A percentile compares a stretch with the other conserved stretches of the same genome.
These are phyloP conservation scores for Mycena maculata DNA, from an alignment of 768 basidiomycete genomes.

Conservation along the genomic window DNA sequence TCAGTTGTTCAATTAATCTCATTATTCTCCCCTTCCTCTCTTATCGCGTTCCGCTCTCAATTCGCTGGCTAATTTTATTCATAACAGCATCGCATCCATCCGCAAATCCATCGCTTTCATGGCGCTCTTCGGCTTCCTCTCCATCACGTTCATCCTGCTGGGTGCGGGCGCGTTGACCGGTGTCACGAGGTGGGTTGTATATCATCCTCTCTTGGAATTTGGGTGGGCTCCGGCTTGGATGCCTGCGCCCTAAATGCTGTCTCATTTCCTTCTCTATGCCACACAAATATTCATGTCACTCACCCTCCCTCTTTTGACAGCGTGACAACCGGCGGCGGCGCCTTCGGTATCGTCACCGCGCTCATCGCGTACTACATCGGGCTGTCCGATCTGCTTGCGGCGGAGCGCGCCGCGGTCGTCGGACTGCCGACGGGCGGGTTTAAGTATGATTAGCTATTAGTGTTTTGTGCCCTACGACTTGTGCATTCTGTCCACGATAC, in stretches of 20 bases:
- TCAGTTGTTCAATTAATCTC: too few species aligned
- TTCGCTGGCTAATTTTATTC: not conserved
- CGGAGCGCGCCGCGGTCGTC: slow-evolving; percentile 43
- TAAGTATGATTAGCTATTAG: slow-evolving; percentile 32
- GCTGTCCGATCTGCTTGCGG: slow-evolving; percentile 44
- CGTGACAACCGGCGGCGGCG: slow-evolving; percentile 42
- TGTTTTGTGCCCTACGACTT: too few species aligned
- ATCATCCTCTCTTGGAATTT: not conserved
- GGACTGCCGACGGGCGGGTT: slow-evolving; percentile 44
- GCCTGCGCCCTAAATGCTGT: too few species aligned
- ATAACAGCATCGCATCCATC: slow-evolving; percentile 34
- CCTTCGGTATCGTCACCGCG: slow-evolving; percentile 46
- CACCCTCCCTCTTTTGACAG: slow-evolving; percentile 18
- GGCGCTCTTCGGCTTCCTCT: slow-evolving; percentile 34
- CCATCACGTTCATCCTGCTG: slow-evolving; percentile 33
- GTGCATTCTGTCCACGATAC: too few species aligned
- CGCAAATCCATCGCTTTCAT: slow-evolving; percentile 38
- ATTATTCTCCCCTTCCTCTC: too few species aligned
- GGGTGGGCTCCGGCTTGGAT: not conserved
- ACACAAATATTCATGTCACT: too few species aligned
- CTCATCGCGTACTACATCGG: slow-evolving; percentile 49
- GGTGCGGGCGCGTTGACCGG: not conserved
- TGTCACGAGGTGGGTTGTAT: too few species aligned
- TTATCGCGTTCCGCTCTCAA: too few species aligned
- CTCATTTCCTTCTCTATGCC: too few species aligned